Percentiles rank a stretch among this genome's conserved stretches.
Evolutionary conservation across 345 rosid species (phyloP).

Genomic region (Lepidium didymum): DNA sequence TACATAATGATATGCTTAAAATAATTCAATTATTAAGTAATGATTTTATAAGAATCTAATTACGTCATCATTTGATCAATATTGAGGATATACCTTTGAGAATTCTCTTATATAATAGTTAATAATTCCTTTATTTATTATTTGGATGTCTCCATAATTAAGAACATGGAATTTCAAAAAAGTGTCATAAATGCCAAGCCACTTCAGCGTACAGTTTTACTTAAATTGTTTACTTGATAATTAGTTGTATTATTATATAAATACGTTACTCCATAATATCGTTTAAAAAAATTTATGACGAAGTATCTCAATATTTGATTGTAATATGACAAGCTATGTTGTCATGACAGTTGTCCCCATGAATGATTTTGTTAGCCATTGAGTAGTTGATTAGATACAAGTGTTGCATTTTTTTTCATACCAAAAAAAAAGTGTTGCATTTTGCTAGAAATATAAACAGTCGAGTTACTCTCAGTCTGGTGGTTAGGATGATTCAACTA

Average conservation of each 20-base stretch:
- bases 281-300: neutral
- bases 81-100: conserved; percentile 23
- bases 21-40: neutral
- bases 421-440: conserved; percentile 5
- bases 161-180: conserved; percentile 1
- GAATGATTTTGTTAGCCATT: neutral
- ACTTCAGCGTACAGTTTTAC: conserved; percentile 3
- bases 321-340: conserved; percentile 17
- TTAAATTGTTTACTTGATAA: neutral
- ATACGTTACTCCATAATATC: neutral
- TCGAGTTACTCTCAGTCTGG: too few relatives aligned
- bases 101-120: neutral
- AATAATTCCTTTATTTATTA: neutral
- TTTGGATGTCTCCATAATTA: conserved; percentile 20
- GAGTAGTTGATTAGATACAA: conserved; percentile 1
- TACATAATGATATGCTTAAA: neutral
- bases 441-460: neutral
- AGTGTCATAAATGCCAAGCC: neutral
- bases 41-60: conserved; percentile 14
- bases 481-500: too few relatives aligned
- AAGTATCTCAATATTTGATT: neutral
- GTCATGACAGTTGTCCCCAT: conserved; percentile 16
- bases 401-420: neutral
- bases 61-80: conserved; percentile 1
- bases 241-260: neutral